Evolutionary conservation across 768 basidiomycete genomes (phyloP).

Genomic region (Cystofilobasidium ferigula): DNA sequence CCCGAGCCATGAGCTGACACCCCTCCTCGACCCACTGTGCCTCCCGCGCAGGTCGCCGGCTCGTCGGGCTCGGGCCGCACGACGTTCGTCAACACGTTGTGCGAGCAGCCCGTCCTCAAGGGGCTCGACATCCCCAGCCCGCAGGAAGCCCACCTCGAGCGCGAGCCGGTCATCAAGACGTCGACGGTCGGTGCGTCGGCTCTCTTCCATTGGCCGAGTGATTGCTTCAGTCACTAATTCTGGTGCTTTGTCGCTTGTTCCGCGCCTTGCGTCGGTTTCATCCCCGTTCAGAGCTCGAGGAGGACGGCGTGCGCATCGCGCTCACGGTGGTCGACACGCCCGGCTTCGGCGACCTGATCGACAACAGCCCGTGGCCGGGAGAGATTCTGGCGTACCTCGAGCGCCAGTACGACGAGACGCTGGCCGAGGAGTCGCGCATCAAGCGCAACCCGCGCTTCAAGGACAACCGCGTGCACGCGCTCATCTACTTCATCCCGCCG

Average conservation of each 20-base stretch:
- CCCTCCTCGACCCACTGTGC: not conserved
- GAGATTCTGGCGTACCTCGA: constrained; percentile 95
- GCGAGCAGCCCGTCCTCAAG: constrained; percentile 20
- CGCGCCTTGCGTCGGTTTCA: not conserved
- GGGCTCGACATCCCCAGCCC: constrained; percentile 39
- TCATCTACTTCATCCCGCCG: constrained; percentile 96
- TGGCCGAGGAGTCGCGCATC: constrained; percentile 96
- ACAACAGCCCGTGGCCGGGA: constrained; percentile 97
- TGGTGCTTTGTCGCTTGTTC: not conserved
- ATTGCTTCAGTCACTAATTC: not conserved
- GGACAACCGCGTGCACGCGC: constrained; percentile 65
- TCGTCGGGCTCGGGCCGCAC: constrained; percentile 18
- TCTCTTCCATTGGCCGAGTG: not conserved
- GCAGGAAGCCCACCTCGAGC: constrained; percentile 82
- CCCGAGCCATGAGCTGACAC: too few relatives aligned
- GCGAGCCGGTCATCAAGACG: constrained; percentile 88
- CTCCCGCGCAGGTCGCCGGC: constrained; percentile 8
- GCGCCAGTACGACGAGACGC: constrained; percentile 96
- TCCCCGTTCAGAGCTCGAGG: constrained; percentile 67
- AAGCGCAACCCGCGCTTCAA: constrained; percentile 99
- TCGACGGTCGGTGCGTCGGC: constrained; percentile 64
- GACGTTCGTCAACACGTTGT: constrained; percentile 26
- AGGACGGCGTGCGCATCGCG: constrained; percentile 95
- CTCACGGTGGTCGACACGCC: constrained; percentile 98
- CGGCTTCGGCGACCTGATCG: constrained; percentile 96